A percentile compares a stretch with the other conserved stretches of the same genome.
phyloP scores from a whole-genome alignment of 1,139 yeast species.

The Pichia sp. region DNA sequence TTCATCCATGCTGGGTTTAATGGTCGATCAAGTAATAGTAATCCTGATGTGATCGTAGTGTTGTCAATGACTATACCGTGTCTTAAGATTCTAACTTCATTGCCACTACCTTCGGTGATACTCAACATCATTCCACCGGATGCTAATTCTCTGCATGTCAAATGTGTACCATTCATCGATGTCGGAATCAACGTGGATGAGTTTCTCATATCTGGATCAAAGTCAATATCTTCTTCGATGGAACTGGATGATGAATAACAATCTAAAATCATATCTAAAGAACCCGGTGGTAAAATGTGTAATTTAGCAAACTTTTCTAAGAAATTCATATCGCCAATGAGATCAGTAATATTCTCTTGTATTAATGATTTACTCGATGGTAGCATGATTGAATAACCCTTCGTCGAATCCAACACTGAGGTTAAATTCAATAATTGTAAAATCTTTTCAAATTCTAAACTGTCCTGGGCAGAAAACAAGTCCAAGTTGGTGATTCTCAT shows the following conservation, averaged over 20 bases:
- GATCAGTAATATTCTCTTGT: constrained; percentile 50
- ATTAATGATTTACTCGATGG: constrained; percentile 64
- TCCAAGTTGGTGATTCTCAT: constrained; percentile 56
- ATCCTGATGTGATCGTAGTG: constrained; percentile 43
- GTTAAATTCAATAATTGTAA: constrained; percentile 38
- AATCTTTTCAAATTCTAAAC: constrained; percentile 46
- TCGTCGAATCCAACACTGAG: constrained; percentile 32
- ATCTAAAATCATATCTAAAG: constrained; percentile 39
- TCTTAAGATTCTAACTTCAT: constrained; percentile 61
- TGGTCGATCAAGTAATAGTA: constrained; percentile 72
- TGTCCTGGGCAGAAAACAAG: constrained; percentile 52
- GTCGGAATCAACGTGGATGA: constrained; percentile 37
- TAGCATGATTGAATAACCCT: constrained; percentile 63
- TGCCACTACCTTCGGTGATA: constrained; percentile 52
- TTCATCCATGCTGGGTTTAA: constrained; percentile 64
- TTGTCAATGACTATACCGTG: constrained; percentile 62
- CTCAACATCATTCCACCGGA: constrained; percentile 40
- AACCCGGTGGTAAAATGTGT: constrained; percentile 64
- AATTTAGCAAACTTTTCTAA: constrained; percentile 58
- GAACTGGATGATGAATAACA: constrained; percentile 38
- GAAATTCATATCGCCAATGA: constrained; percentile 37
- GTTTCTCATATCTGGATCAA: background rate
- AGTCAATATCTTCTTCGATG: background rate
- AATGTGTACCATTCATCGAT: constrained; percentile 40
- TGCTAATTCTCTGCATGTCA: constrained; percentile 43